These are phyloP conservation scores for Penicillium concentricum DNA, from an alignment of 2,329 filamentous ascomycete genomes.

Conservation along the genomic window DNA sequence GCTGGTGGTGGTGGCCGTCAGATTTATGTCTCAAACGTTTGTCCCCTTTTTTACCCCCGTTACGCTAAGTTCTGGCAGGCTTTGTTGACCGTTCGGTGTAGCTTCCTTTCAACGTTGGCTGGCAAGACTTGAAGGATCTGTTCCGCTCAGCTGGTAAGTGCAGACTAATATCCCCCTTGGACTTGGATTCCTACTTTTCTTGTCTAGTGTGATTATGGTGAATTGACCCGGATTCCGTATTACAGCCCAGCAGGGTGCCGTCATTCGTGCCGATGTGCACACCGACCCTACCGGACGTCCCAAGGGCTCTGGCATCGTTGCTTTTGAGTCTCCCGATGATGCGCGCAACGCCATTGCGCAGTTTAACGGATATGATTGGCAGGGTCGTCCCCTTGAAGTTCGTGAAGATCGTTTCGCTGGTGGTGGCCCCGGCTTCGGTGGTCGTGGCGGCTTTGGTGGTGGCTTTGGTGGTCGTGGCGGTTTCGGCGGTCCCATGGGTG, in stretches of 20 bases:
- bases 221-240: slow-evolving; percentile 31
- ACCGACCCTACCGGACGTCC: slow-evolving; percentile 85
- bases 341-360: slow-evolving; percentile 94
- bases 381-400: slow-evolving; percentile 88
- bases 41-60: slow-evolving; percentile 50
- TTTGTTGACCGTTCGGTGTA: slow-evolving; percentile 44
- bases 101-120: slow-evolving; percentile 96
- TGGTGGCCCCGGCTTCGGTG: slow-evolving; percentile 47
- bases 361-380: slow-evolving; percentile 99
- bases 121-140: slow-evolving; percentile 98
- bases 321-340: slow-evolving; percentile 92
- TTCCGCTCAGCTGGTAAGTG: slow-evolving; percentile 95
- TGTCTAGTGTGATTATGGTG: slow-evolving; percentile 11
- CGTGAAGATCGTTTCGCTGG: slow-evolving; percentile 93
- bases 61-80: slow-evolving; percentile 17
- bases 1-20: slow-evolving; percentile 70
- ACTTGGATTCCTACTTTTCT: slow-evolving; percentile 14
- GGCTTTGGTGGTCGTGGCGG: slow-evolving; percentile 53
- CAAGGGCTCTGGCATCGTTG: slow-evolving; percentile 95
- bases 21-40: slow-evolving; percentile 97
- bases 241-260: slow-evolving; percentile 62
- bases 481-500: slow-evolving; percentile 60
- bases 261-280: slow-evolving; percentile 95
- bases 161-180: slow-evolving; percentile 10
- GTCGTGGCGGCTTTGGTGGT: slow-evolving; percentile 58